These are phyloP conservation scores for Paraleonurus japonicus DNA, from an alignment of 257 asterid species.

Conservation along the genomic window DNA sequence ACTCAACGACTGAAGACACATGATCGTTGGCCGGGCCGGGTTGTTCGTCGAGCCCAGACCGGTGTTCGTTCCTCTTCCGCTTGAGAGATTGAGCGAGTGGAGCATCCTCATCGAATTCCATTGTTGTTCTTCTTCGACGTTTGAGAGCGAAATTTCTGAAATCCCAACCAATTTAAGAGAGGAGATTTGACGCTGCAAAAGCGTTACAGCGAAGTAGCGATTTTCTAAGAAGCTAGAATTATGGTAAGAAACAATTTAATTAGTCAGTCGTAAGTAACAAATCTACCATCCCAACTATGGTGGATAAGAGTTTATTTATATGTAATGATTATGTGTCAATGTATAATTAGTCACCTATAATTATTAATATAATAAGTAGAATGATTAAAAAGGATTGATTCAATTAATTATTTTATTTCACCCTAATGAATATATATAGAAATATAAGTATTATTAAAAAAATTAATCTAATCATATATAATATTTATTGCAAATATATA, in stretches of 20 bases:
- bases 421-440: no score
- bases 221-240: not conserved
- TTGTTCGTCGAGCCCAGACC: not conserved
- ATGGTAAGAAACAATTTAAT: not conserved
- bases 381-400: no score
- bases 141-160: slow-evolving; percentile 24
- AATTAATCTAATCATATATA: no score
- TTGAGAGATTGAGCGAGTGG: slow-evolving; percentile 29
- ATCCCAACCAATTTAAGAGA: not conserved
- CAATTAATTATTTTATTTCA: no score
- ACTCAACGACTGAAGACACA: slow-evolving; percentile 15
- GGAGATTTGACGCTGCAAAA: not conserved
- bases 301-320: no score
- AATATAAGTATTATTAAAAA: no score
- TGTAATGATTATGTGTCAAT: no score
- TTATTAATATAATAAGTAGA: no score
- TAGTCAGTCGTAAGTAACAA: no score
- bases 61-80: slow-evolving; percentile 15
- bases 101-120: slow-evolving; percentile 32
- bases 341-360: no score
- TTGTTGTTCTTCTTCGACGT: slow-evolving; percentile 17
- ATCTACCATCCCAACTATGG: no score
- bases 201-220: not conserved
- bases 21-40: not conserved
- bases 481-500: no score